A percentile compares a stretch with the other conserved stretches of the same genome.
phyloP scores from a whole-genome alignment of 106 monocot species.

The Cymbidium sinense region DNA sequence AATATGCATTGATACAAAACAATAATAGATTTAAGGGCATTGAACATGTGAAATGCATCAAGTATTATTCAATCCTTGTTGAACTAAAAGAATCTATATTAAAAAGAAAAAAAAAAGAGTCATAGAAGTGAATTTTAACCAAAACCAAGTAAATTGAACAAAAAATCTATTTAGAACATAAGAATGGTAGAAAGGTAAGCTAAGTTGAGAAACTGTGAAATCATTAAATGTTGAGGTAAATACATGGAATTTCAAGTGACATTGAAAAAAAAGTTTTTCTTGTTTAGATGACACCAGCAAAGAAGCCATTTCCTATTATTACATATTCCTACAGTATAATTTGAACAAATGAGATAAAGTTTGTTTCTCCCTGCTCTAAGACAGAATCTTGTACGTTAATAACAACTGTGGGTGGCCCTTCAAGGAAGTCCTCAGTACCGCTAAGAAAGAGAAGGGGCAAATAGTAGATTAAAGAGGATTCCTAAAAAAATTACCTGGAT shows the following conservation, averaged over 20 bases:
- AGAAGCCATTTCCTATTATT: neutral
- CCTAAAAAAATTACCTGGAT: constrained; percentile 60
- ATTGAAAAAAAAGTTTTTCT: neutral
- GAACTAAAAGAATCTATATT: neutral
- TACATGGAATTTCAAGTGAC: neutral
- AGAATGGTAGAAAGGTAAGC: neutral
- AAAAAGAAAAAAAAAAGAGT: neutral
- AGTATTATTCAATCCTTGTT: neutral
- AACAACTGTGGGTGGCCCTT: neutral
- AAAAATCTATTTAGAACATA: neutral
- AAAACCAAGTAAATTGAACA: neutral
- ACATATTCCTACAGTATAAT: neutral
- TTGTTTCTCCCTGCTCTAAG: neutral
- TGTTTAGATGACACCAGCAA: neutral
- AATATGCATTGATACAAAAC: neutral
- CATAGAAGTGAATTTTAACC: constrained; percentile 1
- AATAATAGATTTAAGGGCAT: neutral
- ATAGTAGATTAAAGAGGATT: constrained; percentile 6
- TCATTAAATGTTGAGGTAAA: neutral
- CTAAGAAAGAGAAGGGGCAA: neutral
- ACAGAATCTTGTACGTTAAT: constrained; percentile 2
- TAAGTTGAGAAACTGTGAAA: neutral
- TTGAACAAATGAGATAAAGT: neutral
- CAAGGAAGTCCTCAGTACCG: neutral
- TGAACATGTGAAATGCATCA: neutral